phyloP scores from a whole-genome alignment of 371 early-diverging fungal genomes.

The Mortierella sp. region DNA sequence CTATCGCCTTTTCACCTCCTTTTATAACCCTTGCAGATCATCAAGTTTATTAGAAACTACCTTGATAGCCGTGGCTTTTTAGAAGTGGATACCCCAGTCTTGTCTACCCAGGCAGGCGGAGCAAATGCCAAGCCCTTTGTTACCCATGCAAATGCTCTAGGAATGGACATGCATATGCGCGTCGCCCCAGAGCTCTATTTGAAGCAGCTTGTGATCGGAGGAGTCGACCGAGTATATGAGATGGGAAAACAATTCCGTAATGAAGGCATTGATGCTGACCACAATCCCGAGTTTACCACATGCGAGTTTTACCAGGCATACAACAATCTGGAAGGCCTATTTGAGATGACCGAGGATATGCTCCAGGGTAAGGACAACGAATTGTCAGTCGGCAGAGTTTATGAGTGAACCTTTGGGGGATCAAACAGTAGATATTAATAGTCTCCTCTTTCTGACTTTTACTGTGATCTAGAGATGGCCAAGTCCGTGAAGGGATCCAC shows the following conservation, averaged over 20 bases:
- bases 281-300: conserved; percentile 99
- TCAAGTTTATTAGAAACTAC: conserved; percentile 81
- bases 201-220: conserved; percentile 97
- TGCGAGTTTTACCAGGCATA: conserved; percentile 98
- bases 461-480: conserved; percentile 79
- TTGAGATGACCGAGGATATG: conserved; percentile 89
- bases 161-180: conserved; percentile 86
- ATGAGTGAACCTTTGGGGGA: not conserved
- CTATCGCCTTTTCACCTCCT: conserved; percentile 85
- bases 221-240: conserved; percentile 95
- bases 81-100: conserved; percentile 98
- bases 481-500: conserved; percentile 84
- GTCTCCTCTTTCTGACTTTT: not conserved
- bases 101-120: conserved; percentile 91
- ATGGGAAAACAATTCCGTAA: conserved; percentile 98
- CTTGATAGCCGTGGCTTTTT: conserved; percentile 85
- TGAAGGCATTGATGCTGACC: conserved; percentile 97
- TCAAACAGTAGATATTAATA: not conserved
- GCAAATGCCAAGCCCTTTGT: conserved; percentile 96
- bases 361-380: conserved; percentile 58
- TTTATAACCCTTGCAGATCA: conserved; percentile 84
- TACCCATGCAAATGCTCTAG: conserved; percentile 86
- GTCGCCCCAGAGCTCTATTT: conserved; percentile 97
- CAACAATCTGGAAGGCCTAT: conserved; percentile 83
- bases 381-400: not conserved